Conservation (phyloP, 140 eudicot genomes). For the Eryngium alpinum region DNA sequence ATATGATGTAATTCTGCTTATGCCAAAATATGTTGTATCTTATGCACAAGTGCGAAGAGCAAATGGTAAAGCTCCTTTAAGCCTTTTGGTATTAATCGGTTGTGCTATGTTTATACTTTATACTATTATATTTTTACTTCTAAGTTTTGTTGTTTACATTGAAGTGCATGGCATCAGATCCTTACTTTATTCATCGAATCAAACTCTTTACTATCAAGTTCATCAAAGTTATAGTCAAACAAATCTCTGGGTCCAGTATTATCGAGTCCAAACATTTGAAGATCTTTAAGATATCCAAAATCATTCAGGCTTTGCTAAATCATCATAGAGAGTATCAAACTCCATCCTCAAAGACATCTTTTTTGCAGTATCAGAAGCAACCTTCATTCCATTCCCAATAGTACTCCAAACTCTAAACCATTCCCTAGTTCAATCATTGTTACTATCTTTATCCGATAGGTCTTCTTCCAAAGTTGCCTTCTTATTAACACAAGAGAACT, state of each 20-base stretch:
- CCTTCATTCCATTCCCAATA: conserved; percentile 42
- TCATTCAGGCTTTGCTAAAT: conserved; percentile 28
- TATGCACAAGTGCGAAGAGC: no score
- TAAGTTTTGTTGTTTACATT: no score
- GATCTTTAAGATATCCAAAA: conserved; percentile 32
- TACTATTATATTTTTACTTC: no score
- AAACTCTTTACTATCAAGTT: conserved; percentile 46
- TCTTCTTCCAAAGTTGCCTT: not conserved
- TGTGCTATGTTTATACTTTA: no score
- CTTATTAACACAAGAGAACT: not conserved
- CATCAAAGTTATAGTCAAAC: conserved; percentile 52
- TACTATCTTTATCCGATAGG: conserved; percentile 16
- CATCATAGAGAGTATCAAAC: conserved; percentile 29
- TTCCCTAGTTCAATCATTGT: not conserved
- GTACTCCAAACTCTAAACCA: not conserved
- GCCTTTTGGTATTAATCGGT: no score
- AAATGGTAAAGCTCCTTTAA: no score
- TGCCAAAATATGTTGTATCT: no score
- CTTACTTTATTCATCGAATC: conserved; percentile 54
- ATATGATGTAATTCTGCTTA: no score
- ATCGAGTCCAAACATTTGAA: conserved; percentile 40
- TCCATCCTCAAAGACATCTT: conserved; percentile 41
- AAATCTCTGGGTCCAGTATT: conserved; percentile 27
- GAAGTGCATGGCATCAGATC: no score
- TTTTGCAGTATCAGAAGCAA: conserved; percentile 29